These are phyloP conservation scores for Nidularia pulvinata DNA, from an alignment of 768 basidiomycete genomes.

Conservation along the genomic window DNA sequence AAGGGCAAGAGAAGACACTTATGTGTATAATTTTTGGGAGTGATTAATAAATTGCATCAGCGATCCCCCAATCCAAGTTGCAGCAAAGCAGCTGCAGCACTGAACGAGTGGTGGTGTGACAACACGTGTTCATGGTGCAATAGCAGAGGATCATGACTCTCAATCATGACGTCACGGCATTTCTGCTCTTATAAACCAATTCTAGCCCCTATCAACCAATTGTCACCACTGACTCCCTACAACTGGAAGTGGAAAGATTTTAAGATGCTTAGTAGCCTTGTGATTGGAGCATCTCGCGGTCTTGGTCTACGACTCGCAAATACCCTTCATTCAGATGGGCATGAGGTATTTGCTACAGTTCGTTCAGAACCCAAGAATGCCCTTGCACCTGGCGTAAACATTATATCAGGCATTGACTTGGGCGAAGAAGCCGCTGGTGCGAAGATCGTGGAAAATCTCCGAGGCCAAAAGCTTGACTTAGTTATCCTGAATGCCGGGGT, in stretches of 20 bases:
- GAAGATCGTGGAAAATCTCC: constrained; percentile 29
- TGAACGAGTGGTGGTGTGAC: too few species aligned
- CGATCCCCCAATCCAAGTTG: not conserved
- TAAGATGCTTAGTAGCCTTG: constrained; percentile 22
- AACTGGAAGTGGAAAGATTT: not conserved
- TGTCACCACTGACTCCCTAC: not conserved
- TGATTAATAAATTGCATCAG: too few species aligned
- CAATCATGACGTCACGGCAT: not conserved
- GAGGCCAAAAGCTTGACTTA: constrained; percentile 24
- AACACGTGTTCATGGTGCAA: not conserved
- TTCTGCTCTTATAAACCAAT: not conserved
- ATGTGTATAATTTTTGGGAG: too few species aligned
- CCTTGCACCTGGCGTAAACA: constrained; percentile 27
- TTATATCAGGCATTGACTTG: constrained; percentile 36
- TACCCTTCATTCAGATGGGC: constrained; percentile 12
- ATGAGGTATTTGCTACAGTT: constrained; percentile 35
- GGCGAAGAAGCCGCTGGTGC: constrained; percentile 26
- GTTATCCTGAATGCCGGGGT: constrained; percentile 36
- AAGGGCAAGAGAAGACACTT: too few species aligned
- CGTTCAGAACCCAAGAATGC: constrained; percentile 18
- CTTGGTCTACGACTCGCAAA: constrained; percentile 36
- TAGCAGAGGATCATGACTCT: not conserved
- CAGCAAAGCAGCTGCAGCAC: not conserved
- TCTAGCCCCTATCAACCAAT: not conserved
- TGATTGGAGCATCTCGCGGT: constrained; percentile 44